Percentiles rank a stretch among this genome's conserved stretches.
Evolutionary conservation across 2,329 filamentous ascomycete species (phyloP).

Genomic region (Xylaria sp.): DNA sequence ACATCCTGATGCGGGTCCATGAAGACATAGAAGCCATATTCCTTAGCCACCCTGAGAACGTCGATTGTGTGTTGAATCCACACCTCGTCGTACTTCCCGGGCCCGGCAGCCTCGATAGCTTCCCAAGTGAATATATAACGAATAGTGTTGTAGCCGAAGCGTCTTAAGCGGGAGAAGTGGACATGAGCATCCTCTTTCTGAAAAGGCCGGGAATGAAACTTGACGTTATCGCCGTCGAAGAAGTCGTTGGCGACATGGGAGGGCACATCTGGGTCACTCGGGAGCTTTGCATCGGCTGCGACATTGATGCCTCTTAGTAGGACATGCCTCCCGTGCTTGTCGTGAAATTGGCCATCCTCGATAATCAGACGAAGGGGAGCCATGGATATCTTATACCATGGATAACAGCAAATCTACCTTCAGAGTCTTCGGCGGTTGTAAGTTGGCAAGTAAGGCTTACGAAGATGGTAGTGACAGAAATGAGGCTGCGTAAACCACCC

Average conservation of each 20-base stretch:
- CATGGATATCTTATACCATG: slow-evolving; percentile 62
- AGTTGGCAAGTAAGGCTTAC: neutral
- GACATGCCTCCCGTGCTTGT: slow-evolving; percentile 83
- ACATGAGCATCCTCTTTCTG: slow-evolving; percentile 81
- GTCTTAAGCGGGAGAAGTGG: slow-evolving; percentile 86
- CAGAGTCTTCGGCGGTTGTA: no score
- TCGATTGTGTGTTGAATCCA: slow-evolving; percentile 93
- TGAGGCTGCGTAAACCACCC: neutral
- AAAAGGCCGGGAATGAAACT: slow-evolving; percentile 89
- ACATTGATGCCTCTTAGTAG: slow-evolving; percentile 94
- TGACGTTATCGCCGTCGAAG: slow-evolving; percentile 92
- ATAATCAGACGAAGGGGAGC: slow-evolving; percentile 80
- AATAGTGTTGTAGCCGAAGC: slow-evolving; percentile 95
- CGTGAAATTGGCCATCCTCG: slow-evolving; percentile 86
- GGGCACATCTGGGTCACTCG: slow-evolving; percentile 81
- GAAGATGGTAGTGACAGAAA: neutral
- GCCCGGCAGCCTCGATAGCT: slow-evolving; percentile 92
- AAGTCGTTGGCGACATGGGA: slow-evolving; percentile 83
- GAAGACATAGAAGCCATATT: slow-evolving; percentile 94
- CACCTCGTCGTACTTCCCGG: slow-evolving; percentile 91
- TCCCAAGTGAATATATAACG: slow-evolving; percentile 99
- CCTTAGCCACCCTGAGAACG: slow-evolving; percentile 82
- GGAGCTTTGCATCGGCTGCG: slow-evolving; percentile 89
- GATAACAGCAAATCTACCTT: neutral
- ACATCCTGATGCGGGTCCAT: slow-evolving; percentile 99